These are phyloP conservation scores for Podochytrium sp. DNA, from an alignment of 192 early-diverging fungal genomes.

Conservation along the genomic window DNA sequence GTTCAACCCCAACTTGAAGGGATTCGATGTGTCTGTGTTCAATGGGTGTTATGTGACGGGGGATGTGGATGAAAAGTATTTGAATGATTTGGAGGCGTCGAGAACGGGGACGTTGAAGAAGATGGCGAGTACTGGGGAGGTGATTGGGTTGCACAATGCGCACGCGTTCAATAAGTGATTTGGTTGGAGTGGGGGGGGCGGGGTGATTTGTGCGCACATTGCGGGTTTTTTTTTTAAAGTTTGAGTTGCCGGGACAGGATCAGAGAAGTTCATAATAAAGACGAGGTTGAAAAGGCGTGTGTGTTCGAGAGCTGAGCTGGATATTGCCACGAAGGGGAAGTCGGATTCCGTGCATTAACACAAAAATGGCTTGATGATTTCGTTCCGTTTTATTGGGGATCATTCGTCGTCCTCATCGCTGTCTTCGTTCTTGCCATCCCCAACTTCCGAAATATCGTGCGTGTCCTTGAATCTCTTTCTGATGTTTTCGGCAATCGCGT, in stretches of 20 bases:
- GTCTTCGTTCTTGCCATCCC: not conserved
- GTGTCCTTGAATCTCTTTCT: slow-evolving; percentile 32
- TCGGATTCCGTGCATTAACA: no score
- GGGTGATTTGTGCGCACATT: no score
- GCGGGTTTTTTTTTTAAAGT: no score
- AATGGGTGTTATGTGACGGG: slow-evolving; percentile 92
- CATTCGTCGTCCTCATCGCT: slow-evolving; percentile 24
- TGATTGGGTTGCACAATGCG: slow-evolving; percentile 54
- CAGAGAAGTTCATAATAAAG: no score
- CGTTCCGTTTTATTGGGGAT: no score
- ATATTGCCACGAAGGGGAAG: no score
- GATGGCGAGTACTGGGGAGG: slow-evolving; percentile 43
- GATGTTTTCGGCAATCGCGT: slow-evolving; percentile 34
- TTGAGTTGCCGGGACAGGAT: no score
- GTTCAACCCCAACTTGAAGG: slow-evolving; percentile 80
- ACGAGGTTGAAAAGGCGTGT: no score
- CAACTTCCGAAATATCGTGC: slow-evolving; percentile 28
- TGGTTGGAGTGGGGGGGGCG: not conserved
- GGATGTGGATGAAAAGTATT: slow-evolving; percentile 51
- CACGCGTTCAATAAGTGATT: slow-evolving; percentile 32
- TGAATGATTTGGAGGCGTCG: slow-evolving; percentile 42
- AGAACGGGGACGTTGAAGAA: slow-evolving; percentile 38
- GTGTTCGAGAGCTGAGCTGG: no score
- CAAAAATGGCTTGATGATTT: no score
- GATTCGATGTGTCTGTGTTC: slow-evolving; percentile 97